Conservation (phyloP, 345 rosid genomes). For the Pugionium dolabratum region DNA sequence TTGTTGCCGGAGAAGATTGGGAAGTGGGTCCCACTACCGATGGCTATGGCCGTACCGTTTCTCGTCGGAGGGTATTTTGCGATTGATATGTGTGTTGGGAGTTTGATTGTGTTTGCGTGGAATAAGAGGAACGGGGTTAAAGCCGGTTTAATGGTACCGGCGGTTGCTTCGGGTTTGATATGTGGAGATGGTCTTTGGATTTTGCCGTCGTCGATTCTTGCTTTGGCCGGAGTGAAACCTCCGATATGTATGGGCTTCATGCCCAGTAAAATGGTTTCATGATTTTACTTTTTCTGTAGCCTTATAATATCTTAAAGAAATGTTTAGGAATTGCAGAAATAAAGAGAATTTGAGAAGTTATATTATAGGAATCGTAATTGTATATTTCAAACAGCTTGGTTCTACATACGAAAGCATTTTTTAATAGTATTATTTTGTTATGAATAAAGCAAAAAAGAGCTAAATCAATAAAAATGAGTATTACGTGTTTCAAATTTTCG, state of each 20-base stretch:
- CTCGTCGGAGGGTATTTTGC: slow-evolving; percentile 53
- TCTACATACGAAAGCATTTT: too few species aligned
- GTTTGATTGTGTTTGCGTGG: slow-evolving; percentile 54
- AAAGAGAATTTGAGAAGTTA: background rate
- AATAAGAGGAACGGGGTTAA: slow-evolving; percentile 43
- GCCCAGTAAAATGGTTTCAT: slow-evolving; percentile 12
- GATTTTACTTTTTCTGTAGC: background rate
- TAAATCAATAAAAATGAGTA: too few species aligned
- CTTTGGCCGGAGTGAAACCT: slow-evolving; percentile 41
- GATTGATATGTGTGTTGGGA: slow-evolving; percentile 56
- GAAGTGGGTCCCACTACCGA: slow-evolving; percentile 50
- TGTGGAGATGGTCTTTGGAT: slow-evolving; percentile 52
- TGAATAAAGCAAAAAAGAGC: too few species aligned
- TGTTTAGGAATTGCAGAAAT: slow-evolving; percentile 12
- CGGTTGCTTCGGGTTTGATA: slow-evolving; percentile 47
- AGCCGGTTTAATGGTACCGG: slow-evolving; percentile 42
- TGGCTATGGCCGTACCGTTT: slow-evolving; percentile 61
- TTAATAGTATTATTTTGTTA: too few species aligned
- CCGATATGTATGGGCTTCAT: slow-evolving; percentile 44
- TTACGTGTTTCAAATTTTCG: too few species aligned
- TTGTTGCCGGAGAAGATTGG: slow-evolving; percentile 33
- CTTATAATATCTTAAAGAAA: background rate
- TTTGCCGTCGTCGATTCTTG: slow-evolving; percentile 47
- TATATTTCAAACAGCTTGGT: too few species aligned
- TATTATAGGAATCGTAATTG: too few species aligned